phyloP scores from a whole-genome alignment of 768 basidiomycete genomes.

The Boletus patriciae region DNA sequence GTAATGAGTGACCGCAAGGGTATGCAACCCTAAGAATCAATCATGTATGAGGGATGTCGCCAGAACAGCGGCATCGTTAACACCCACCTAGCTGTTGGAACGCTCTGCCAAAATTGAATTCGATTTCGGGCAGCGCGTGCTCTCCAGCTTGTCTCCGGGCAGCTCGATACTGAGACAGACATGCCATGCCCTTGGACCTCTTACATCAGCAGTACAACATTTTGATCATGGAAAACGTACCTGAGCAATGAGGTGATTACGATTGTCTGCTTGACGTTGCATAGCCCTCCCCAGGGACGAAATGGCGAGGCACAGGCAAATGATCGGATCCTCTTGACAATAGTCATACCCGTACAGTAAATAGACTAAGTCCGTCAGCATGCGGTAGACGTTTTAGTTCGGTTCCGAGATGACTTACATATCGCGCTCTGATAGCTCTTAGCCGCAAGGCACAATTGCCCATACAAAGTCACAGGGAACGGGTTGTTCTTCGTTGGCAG shows the following conservation, averaged over 20 bases:
- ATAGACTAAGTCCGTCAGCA: conserved; percentile 58
- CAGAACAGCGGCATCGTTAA: background rate
- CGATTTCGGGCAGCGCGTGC: conserved; percentile 65
- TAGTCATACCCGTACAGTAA: conserved; percentile 81
- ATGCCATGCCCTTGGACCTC: conserved; percentile 70
- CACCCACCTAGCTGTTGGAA: conserved; percentile 48
- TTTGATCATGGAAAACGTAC: background rate
- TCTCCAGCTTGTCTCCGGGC: conserved; percentile 47
- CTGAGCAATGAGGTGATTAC: conserved; percentile 72
- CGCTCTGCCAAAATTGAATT: conserved; percentile 89
- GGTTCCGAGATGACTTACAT: conserved; percentile 54
- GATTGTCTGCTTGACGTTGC: conserved; percentile 92
- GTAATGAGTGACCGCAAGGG: conserved; percentile 84
- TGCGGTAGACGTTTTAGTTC: background rate
- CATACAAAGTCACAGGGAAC: conserved; percentile 70
- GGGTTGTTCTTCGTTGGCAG: conserved; percentile 72
- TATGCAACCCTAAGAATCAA: conserved; percentile 59
- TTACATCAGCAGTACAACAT: background rate
- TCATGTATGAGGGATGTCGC: background rate
- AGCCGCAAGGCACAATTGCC: conserved; percentile 77
- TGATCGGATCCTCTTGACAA: conserved; percentile 77
- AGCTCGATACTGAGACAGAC: conserved; percentile 78
- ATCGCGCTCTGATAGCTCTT: conserved; percentile 90
- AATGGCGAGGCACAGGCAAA: conserved; percentile 80
- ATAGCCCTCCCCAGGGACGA: conserved; percentile 87